These are phyloP conservation scores for Microcera coccophila DNA, from an alignment of 2,329 filamentous ascomycete genomes.

Conservation along the genomic window DNA sequence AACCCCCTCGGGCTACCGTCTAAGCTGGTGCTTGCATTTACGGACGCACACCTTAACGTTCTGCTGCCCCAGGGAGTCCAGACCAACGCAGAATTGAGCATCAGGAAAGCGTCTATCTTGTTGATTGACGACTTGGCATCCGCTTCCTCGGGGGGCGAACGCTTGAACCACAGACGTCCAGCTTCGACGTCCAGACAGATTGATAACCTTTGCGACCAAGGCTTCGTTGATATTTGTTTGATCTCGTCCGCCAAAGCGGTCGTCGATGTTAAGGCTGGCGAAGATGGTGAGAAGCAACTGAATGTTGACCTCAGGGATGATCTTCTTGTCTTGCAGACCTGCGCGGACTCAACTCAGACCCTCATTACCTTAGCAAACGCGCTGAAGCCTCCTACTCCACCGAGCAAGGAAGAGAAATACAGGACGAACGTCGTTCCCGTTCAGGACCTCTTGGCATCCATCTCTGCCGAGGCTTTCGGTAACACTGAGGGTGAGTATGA, in stretches of 20 bases:
- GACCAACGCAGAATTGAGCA: constrained; percentile 59
- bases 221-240: constrained; percentile 82
- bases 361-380: constrained; percentile 75
- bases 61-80: constrained; percentile 62
- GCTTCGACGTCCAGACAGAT: constrained; percentile 47
- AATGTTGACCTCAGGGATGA: constrained; percentile 82
- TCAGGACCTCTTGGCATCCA: constrained; percentile 82
- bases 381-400: constrained; percentile 76
- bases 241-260: constrained; percentile 75
- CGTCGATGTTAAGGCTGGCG: constrained; percentile 55
- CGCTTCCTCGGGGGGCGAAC: constrained; percentile 9
- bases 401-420: constrained; percentile 80
- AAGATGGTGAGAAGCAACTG: constrained; percentile 60
- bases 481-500: constrained; percentile 58
- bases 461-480: constrained; percentile 80
- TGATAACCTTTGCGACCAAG: constrained; percentile 57
- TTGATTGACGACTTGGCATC: constrained; percentile 69
- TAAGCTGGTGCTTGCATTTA: constrained; percentile 74
- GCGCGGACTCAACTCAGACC: constrained; percentile 94
- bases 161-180: constrained; percentile 24
- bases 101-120: constrained; percentile 78
- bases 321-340: constrained; percentile 86
- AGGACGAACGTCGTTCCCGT: constrained; percentile 82
- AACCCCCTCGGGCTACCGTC: constrained; percentile 74
- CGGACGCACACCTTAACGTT: constrained; percentile 70